Base-by-base conservation (phyloP, 305 asterid species). In the Andrographis paniculata region DNA sequence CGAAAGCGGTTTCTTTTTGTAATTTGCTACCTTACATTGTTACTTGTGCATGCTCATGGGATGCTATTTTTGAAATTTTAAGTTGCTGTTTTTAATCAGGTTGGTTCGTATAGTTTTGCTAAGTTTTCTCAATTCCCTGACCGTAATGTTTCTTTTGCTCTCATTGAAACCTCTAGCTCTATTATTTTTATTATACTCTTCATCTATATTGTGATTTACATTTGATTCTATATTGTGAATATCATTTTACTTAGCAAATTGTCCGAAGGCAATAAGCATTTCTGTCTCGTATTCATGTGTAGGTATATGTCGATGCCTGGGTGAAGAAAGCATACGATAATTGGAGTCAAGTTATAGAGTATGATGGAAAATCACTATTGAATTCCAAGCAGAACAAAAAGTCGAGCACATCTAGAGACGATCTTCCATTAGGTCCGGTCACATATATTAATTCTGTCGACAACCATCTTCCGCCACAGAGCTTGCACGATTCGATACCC, bases 291-390 rank as follows among this genome's bases (percentile, higher is more conserved):
- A 36, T 19, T 13, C 39, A 17, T 67, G 58, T 66, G 58, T 66
- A 91, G 99, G 84, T 87, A 27, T 76, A 64, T 55, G 95, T 91
- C 54, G 96, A 91, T 71, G 48, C 76, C 15, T 74, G 74, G 86
- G 81, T 91, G 60, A 91, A 91, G 69, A 91, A 83, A 52, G 98
- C 98, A 43, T 91, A 83, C 45, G 99, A 87, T 35, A 80, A 81
- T 55, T 91, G 99, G 99, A 66, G 57, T 66, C 81, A 81, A 68
- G 95, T 81, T 45, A 79, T 91, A 35, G 99, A 87, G 75, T 91
- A 91, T 55, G 99, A 91, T 65, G 99, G 95, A 19, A 80, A 87
- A 61, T 71, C 99, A 19, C 82, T 87, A 41, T 18, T 87, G 75
- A 70, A 67, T 68, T 61, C 75, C 62, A 76, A 86, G 71, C 85